phyloP scores from a whole-genome alignment of 1,284 basidiomycete species.

The Caloboletus inedulis region DNA sequence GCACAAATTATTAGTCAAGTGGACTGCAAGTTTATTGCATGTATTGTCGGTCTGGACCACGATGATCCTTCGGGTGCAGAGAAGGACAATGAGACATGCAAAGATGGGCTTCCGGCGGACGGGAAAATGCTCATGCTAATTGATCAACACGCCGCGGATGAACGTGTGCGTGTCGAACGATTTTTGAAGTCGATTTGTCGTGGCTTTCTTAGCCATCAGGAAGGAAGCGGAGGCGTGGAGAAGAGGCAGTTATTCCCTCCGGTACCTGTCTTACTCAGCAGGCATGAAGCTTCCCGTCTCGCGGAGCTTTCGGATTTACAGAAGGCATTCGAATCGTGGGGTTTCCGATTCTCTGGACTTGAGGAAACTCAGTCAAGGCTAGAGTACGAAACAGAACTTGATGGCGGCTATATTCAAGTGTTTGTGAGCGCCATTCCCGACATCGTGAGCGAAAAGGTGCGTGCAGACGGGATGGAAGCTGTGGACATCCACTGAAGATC shows the following conservation, averaged over 20 bases:
- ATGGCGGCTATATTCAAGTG: conserved; percentile 54
- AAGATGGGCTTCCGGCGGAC: conserved; percentile 3
- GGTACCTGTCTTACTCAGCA: conserved; percentile 59
- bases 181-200: conserved; percentile 69
- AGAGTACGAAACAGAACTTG: conserved; percentile 23
- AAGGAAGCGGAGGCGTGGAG: conserved; percentile 35
- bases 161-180: conserved; percentile 85
- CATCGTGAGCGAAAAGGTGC: conserved; percentile 67
- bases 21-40: conserved; percentile 86
- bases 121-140: conserved; percentile 65
- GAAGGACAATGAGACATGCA: conserved; percentile 10
- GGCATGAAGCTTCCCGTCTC: conserved; percentile 56
- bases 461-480: conserved; percentile 7
- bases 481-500: conserved; percentile 7
- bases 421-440: conserved; percentile 58
- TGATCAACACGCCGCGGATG: conserved; percentile 96
- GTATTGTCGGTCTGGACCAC: conserved; percentile 42
- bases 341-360: conserved; percentile 54
- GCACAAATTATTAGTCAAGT: conserved; percentile 76
- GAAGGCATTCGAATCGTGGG: conserved; percentile 66
- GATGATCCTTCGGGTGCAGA: conserved; percentile 10
- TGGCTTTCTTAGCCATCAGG: conserved; percentile 51
- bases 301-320: conserved; percentile 39
- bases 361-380: conserved; percentile 21
- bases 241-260: conserved; percentile 47